Conservation (phyloP, 768 basidiomycete genomes). For the Lactarius deliciosus region DNA sequence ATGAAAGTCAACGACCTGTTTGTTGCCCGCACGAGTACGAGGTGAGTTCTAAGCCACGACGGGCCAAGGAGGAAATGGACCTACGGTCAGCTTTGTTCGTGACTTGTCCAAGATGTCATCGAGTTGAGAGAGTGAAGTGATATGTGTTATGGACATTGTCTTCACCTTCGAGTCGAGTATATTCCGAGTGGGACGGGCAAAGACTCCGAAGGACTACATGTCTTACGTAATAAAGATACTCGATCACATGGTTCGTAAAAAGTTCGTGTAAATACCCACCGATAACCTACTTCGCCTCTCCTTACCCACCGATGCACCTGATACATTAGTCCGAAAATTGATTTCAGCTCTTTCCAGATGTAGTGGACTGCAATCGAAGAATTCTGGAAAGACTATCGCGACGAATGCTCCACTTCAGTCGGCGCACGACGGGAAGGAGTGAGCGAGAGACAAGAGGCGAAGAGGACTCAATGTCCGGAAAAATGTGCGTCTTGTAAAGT, state of each 20-base stretch:
- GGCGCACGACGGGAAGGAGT: conserved; percentile 61
- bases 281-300: background rate
- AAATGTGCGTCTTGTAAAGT: conserved; percentile 51
- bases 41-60: conserved; percentile 2
- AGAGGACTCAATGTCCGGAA: conserved; percentile 65
- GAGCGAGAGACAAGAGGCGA: conserved; percentile 55
- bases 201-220: background rate
- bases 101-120: conserved; percentile 56
- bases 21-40: conserved; percentile 33
- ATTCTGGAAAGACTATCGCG: conserved; percentile 57
- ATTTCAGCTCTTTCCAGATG: background rate
- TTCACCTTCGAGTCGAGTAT: background rate
- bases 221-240: background rate
- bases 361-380: conserved; percentile 1
- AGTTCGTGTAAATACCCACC: background rate
- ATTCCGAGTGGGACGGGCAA: background rate
- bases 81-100: conserved; percentile 64
- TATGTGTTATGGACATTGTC: conserved; percentile 59
- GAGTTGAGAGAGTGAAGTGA: conserved; percentile 64
- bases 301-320: background rate
- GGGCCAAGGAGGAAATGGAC: conserved; percentile 21
- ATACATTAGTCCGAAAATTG: background rate
- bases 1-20: conserved; percentile 83
- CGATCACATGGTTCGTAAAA: background rate
- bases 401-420: conserved; percentile 71